A percentile compares a stretch with the other conserved stretches of the same genome.
Evolutionary conservation across 345 rosid species (phyloP).

Genomic region (Raphanus sativus): DNA sequence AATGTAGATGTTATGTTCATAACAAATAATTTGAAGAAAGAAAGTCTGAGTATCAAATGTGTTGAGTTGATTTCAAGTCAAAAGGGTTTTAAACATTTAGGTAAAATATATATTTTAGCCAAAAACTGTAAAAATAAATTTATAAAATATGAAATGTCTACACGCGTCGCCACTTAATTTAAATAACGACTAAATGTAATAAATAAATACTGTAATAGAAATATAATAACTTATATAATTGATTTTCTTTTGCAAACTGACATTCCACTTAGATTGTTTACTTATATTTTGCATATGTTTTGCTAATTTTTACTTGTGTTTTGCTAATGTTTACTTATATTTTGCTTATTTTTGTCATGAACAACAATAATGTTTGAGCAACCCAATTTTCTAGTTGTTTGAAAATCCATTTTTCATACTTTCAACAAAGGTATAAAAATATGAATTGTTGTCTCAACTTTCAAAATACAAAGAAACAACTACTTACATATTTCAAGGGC

Average conservation of each 20-base stretch:
- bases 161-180: no score
- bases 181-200: no score
- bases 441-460: neutral
- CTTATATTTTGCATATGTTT: no score
- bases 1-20: neutral
- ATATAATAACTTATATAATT: no score
- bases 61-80: neutral
- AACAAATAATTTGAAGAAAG: neutral
- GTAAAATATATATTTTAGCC: no score
- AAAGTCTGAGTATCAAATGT: neutral
- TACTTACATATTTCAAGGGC: neutral
- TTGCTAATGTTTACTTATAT: neutral
- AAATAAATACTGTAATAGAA: no score
- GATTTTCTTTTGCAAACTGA: no score
- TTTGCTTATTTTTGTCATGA: neutral
- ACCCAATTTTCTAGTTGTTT: neutral
- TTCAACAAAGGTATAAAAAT: neutral
- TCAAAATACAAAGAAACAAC: neutral
- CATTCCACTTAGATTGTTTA: no score
- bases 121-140: no score
- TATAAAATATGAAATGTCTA: no score
- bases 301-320: neutral
- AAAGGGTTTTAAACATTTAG: no score
- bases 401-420: neutral
- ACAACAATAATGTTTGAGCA: neutral